Evolutionary conservation across 441 rosid species (phyloP).

Genomic region (Pelargonium fulgidum): DNA sequence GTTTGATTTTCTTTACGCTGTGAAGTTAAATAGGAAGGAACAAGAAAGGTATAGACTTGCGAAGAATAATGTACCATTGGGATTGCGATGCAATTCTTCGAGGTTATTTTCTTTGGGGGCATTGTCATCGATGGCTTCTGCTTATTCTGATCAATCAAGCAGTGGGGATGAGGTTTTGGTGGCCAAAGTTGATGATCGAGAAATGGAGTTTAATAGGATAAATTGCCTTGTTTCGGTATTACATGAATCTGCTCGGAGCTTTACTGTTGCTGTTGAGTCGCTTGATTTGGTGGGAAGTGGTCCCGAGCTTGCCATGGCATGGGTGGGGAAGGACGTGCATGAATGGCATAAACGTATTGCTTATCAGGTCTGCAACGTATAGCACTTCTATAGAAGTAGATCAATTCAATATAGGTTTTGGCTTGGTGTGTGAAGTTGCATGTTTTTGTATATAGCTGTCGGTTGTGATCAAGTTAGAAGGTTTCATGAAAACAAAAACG

Average conservation of each 20-base stretch:
- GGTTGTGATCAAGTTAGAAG: conserved; percentile 9
- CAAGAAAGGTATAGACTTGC: conserved; percentile 17
- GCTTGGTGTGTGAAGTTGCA: too few species aligned
- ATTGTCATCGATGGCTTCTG: conserved; percentile 26
- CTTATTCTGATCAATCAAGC: conserved; percentile 23
- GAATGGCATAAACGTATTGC: conserved; percentile 53
- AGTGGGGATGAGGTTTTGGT: conserved; percentile 25
- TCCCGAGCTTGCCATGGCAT: conserved; percentile 53
- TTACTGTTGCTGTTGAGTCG: conserved; percentile 41
- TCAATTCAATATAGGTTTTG: too few species aligned
- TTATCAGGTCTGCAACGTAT: conserved; percentile 33
- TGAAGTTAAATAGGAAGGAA: conserved; percentile 26
- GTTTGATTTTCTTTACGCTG: conserved; percentile 17
- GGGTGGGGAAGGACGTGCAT: conserved; percentile 66
- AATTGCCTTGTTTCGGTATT: conserved; percentile 53
- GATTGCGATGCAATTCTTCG: conserved; percentile 19
- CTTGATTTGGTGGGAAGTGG: conserved; percentile 41
- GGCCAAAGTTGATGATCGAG: conserved; percentile 20
- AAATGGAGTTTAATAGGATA: conserved; percentile 39
- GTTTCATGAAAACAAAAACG: conserved; percentile 20
- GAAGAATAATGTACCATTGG: conserved; percentile 19
- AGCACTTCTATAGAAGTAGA: too few species aligned
- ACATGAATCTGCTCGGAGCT: conserved; percentile 57
- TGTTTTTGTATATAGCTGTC: too few species aligned
- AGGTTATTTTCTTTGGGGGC: conserved; percentile 25